These are phyloP conservation scores for Melanogaster broomeanus DNA, from an alignment of 768 basidiomycete species.

Conservation along the genomic window DNA sequence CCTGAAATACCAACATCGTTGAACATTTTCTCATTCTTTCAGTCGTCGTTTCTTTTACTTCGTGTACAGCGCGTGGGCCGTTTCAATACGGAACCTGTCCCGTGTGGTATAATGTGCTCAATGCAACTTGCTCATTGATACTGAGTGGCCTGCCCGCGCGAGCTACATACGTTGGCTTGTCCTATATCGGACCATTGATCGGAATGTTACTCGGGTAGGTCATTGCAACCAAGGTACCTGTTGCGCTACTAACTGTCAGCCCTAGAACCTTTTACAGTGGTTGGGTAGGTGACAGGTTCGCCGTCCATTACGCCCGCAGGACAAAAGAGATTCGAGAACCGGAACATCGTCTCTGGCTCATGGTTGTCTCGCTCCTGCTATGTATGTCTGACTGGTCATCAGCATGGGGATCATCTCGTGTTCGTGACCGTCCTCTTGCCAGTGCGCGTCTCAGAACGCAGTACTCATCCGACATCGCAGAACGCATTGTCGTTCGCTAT, in stretches of 20 bases:
- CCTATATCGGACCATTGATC: constrained; percentile 21
- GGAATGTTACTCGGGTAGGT: constrained; percentile 20
- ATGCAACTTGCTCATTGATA: constrained; percentile 21
- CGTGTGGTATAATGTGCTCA: constrained; percentile 26
- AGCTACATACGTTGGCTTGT: constrained; percentile 20
- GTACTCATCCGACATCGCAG: not conserved
- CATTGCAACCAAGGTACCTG: too few species aligned
- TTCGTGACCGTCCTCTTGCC: constrained; percentile 9
- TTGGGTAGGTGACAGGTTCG: constrained; percentile 20
- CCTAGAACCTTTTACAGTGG: constrained; percentile 19
- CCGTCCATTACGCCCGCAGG: constrained; percentile 18
- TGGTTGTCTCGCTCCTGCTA: constrained; percentile 18
- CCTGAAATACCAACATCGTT: too few species aligned
- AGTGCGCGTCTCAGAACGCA: too few species aligned
- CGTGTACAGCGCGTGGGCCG: too few species aligned
- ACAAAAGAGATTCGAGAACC: constrained; percentile 18
- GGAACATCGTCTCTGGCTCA: constrained; percentile 26
- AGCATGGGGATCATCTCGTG: constrained; percentile 23
- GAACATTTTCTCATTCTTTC: too few species aligned
- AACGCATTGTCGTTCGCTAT: constrained; percentile 20
- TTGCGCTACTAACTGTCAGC: not conserved
- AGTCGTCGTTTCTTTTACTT: too few species aligned
- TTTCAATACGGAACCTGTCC: constrained; percentile 23
- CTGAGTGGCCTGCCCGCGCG: constrained; percentile 18
- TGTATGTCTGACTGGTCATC: constrained; percentile 18